phyloP scores from a whole-genome alignment of 2,329 filamentous ascomycete genomes.

The Colletotrichum echinochloae region DNA sequence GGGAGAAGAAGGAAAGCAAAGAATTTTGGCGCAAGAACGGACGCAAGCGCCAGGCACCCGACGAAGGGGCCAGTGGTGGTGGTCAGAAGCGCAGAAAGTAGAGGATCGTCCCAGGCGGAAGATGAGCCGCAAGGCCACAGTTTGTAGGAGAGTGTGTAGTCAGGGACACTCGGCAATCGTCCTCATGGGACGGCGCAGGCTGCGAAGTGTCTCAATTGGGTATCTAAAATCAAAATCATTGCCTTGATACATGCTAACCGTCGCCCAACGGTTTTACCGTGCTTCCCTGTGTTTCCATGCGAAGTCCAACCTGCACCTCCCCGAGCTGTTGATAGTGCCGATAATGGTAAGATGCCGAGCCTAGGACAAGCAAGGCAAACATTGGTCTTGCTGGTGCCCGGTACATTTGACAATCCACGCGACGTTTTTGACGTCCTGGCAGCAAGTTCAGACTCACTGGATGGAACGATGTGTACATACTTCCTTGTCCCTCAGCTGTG shows the following conservation, averaged over 20 bases:
- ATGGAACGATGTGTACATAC: not conserved
- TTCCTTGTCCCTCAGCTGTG: not conserved
- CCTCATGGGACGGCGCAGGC: slow-evolving; percentile 7
- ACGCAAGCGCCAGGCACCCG: slow-evolving; percentile 68
- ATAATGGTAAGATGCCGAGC: not conserved
- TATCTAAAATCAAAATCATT: slow-evolving; percentile 31
- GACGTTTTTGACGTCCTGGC: not conserved
- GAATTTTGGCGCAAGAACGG: slow-evolving; percentile 95
- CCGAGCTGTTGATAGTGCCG: not conserved
- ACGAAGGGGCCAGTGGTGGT: slow-evolving; percentile 54
- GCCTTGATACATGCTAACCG: slow-evolving; percentile 8
- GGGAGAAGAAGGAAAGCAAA: slow-evolving; percentile 91
- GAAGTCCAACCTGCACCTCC: not conserved
- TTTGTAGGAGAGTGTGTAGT: slow-evolving; percentile 24
- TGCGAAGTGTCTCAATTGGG: slow-evolving; percentile 30
- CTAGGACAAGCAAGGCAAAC: not conserved
- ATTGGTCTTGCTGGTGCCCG: not conserved
- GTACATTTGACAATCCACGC: not conserved
- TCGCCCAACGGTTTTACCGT: not conserved
- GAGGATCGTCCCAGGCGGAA: not conserved
- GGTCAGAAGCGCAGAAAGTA: slow-evolving; percentile 45
- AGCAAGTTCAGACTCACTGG: not conserved
- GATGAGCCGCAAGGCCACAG: not conserved
- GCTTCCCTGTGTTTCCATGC: not conserved
- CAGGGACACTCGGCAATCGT: slow-evolving; percentile 25